A percentile compares a stretch with the other conserved stretches of the same genome.
Evolutionary conservation across 2,329 filamentous ascomycete species (phyloP).

Genomic region (Epichloe hybrida): DNA sequence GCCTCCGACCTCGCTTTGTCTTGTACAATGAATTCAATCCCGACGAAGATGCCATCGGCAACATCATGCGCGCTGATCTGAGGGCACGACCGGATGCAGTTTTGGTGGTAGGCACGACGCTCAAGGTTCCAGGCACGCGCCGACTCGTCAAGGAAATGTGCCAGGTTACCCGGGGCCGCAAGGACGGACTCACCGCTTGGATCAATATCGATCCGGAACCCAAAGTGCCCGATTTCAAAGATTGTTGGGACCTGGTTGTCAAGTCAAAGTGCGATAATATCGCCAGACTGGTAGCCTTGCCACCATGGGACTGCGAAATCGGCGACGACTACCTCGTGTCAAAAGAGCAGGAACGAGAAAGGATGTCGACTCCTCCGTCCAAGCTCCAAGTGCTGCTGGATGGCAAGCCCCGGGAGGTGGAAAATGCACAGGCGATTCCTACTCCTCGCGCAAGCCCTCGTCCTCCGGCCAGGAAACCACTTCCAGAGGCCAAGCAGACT

Average conservation of each 20-base stretch:
- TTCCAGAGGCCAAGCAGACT: constrained; percentile 35
- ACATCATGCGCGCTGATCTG: constrained; percentile 75
- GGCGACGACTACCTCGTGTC: constrained; percentile 36
- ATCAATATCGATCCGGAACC: constrained; percentile 85
- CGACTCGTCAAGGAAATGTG: constrained; percentile 87
- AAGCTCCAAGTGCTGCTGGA: constrained; percentile 13
- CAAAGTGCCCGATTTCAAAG: constrained; percentile 69
- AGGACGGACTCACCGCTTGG: constrained; percentile 82
- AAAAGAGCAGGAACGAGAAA: constrained; percentile 29
- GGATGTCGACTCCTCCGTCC: constrained; percentile 14
- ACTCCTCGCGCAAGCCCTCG: constrained; percentile 48
- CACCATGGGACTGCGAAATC: constrained; percentile 42
- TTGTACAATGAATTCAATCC: constrained; percentile 97
- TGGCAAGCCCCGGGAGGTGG: constrained; percentile 25
- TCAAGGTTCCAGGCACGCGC: constrained; percentile 88
- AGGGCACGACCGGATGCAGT: constrained; percentile 79
- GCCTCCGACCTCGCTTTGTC: constrained; percentile 59
- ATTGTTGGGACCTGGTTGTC: constrained; percentile 87
- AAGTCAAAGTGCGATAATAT: constrained; percentile 80
- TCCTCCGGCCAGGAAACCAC: constrained; percentile 27
- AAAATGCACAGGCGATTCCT: constrained; percentile 36
- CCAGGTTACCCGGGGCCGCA: constrained; percentile 65
- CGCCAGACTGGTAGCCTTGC: constrained; percentile 54
- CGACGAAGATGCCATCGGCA: constrained; percentile 89
- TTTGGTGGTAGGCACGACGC: constrained; percentile 85